Evolutionary conservation across 768 basidiomycete species (phyloP).

Genomic region (Psilocybe azurescens): DNA sequence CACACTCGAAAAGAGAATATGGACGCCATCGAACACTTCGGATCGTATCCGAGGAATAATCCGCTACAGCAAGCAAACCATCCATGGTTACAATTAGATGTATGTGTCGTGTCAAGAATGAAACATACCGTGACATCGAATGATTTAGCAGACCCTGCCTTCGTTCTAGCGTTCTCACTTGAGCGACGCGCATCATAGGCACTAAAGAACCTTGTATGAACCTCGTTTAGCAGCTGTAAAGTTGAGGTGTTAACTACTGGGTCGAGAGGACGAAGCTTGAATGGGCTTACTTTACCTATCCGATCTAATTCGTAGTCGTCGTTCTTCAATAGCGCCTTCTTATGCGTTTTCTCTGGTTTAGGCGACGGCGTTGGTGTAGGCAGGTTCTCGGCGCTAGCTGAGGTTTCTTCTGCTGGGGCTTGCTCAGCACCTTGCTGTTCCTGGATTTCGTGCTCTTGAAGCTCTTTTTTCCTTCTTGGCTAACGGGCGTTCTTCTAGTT

Average conservation of each 20-base stretch:
- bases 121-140: constrained; percentile 83
- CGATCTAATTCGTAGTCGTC: constrained; percentile 84
- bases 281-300: constrained; percentile 63
- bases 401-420: neutral
- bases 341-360: constrained; percentile 51
- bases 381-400: constrained; percentile 14
- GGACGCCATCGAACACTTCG: constrained; percentile 76
- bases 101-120: neutral
- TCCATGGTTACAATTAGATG: neutral
- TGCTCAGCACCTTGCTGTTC: constrained; percentile 25
- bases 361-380: constrained; percentile 14
- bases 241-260: neutral
- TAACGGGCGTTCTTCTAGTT: constrained; percentile 84
- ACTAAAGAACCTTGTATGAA: constrained; percentile 79
- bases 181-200: constrained; percentile 57
- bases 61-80: constrained; percentile 46
- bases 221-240: constrained; percentile 75
- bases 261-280: neutral
- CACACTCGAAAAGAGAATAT: constrained; percentile 92
- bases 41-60: constrained; percentile 86
- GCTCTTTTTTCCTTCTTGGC: constrained; percentile 88
- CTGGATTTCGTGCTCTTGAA: constrained; percentile 52
- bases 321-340: constrained; percentile 84
- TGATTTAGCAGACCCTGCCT: constrained; percentile 29
- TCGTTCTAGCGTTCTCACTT: constrained; percentile 28